Percentiles rank a stretch among this genome's conserved stretches.
These are phyloP conservation scores for Eucalyptus sp. DNA, from an alignment of 345 rosid species.

Conservation along the genomic window DNA sequence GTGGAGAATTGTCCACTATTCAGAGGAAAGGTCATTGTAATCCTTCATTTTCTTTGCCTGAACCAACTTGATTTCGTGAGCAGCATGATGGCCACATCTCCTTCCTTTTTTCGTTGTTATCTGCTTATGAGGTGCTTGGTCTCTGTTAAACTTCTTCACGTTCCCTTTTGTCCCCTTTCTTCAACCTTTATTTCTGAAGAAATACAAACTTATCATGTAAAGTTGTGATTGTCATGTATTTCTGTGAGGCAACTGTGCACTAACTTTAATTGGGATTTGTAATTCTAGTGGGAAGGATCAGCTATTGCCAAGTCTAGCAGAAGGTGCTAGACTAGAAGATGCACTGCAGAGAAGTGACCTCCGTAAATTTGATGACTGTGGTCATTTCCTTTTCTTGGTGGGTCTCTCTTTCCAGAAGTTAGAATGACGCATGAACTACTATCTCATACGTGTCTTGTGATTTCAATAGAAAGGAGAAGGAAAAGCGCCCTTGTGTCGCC, in stretches of 20 bases:
- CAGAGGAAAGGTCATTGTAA: neutral
- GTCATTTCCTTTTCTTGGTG: slow-evolving; percentile 83
- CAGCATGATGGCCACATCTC: neutral
- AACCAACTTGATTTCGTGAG: neutral
- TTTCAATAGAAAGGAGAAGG: neutral
- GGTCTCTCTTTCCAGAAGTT: neutral
- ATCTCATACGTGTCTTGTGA: neutral
- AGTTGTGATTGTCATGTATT: neutral
- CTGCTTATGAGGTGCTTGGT: neutral
- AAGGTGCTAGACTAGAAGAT: slow-evolving; percentile 42
- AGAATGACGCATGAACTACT: neutral
- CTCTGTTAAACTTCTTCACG: neutral
- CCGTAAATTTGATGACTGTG: slow-evolving; percentile 43
- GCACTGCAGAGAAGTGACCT: slow-evolving; percentile 34
- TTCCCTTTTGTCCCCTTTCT: neutral
- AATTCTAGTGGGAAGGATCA: slow-evolving; percentile 66
- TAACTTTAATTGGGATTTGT: neutral
- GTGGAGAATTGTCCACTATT: neutral
- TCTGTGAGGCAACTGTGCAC: neutral
- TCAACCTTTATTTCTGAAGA: neutral
- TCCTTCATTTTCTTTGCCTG: neutral
- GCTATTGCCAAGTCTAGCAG: slow-evolving; percentile 54
- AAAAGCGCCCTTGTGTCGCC: neutral
- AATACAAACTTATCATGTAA: neutral
- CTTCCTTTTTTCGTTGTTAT: neutral